Evolutionary conservation across 2,329 filamentous ascomycete species (phyloP), one percentile per base, ranked within the genome.

Genomic region (Arthrobotrys sphaeroides): DNA sequence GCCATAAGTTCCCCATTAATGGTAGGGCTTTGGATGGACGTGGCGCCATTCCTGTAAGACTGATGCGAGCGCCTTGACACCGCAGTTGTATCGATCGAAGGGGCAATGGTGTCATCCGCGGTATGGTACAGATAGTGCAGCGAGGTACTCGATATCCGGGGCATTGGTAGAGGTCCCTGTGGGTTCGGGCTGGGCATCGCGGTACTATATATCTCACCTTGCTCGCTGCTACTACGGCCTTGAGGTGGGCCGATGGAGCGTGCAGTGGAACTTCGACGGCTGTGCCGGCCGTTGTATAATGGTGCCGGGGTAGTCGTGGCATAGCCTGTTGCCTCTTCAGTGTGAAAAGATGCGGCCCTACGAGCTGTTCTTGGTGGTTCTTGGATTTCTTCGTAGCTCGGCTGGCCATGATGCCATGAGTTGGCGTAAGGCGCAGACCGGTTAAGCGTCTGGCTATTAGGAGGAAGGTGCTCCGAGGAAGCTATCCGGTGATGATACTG

Each of bases 361-460:
- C 72, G 45, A 5, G 59, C 64, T 9, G 57, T 38, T n/a, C 47
- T 42, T 16, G 57, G 64, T 16, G 72, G 64, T 13, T 75, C 72
- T 22, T 75, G 45, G 13, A 60, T 13, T 18, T 65, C 70, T 26
- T 74, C 49, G 16, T 74, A 65, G 33, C 26, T 40, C 2, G 72
- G 43, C 20, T 69, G 72, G 38, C 57, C 64, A 5, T 75, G 64
- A 45, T 75, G 72, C 72, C 72, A 75, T 24, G 72, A 69, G 22
- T 28, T 75, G 7, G 64, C 72, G 28, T 75, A 75, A 2, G 57
- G 64, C 9, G 28, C 49, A 5, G 57, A 13, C 13, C 40, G 55
- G 16, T 24, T 38, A 3, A 20, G 9, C 2, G 20, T n/a, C 10
- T 68, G 55, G 22, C 9, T 26, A 49, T 20, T 62, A 6, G 64